These are phyloP conservation scores for Cicer judaicum DNA, from an alignment of 306 rosid species.

Conservation along the genomic window DNA sequence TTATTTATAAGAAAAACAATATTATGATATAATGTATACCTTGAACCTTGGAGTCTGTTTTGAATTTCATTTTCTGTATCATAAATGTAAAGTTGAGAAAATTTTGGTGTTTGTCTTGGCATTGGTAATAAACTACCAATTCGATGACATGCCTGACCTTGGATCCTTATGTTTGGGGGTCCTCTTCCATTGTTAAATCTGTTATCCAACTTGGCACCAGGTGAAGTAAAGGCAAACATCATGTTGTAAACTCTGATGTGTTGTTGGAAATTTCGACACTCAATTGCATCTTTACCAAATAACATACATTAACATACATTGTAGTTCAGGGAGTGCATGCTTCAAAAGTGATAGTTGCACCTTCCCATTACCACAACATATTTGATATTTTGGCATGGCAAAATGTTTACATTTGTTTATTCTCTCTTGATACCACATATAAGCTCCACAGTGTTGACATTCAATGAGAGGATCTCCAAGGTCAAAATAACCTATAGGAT, in stretches of 20 bases:
- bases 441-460: conserved; percentile 11
- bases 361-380: conserved; percentile 28
- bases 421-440: conserved; percentile 35
- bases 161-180: background rate
- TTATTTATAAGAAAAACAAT: too few species aligned
- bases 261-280: background rate
- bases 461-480: background rate
- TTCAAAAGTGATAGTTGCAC: conserved; percentile 31
- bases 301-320: background rate
- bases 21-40: background rate
- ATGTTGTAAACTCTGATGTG: background rate
- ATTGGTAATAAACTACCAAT: conserved; percentile 15
- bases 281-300: background rate
- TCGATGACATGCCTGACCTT: background rate
- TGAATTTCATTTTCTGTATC: conserved; percentile 26
- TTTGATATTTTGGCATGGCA: background rate
- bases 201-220: background rate
- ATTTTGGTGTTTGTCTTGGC: conserved; percentile 10
- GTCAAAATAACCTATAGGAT: conserved; percentile 4
- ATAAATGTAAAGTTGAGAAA: conserved; percentile 18
- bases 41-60: background rate
- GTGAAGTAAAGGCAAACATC: background rate
- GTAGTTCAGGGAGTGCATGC: background rate
- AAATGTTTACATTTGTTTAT: background rate
- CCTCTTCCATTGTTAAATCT: background rate